These are phyloP conservation scores for Fusarium oxysporum DNA, from an alignment of 2,329 filamentous ascomycete species.

Conservation along the genomic window DNA sequence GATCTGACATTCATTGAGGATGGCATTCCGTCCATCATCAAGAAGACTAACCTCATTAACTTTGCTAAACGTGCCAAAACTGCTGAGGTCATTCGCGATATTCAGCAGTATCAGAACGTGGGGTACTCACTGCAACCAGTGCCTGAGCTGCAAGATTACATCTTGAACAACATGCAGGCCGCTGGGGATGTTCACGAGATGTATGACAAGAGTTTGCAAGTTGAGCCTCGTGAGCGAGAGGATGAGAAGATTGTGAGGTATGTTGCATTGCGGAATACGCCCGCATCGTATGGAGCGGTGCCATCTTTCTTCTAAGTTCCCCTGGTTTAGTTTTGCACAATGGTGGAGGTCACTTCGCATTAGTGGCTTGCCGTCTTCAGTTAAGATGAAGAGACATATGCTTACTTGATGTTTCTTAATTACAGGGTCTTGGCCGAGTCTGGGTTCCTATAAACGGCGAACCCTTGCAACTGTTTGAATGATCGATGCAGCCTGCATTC, in stretches of 20 bases:
- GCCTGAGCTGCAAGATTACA: slow-evolving; percentile 94
- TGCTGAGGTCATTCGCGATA: slow-evolving; percentile 96
- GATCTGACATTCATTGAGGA: slow-evolving; percentile 99
- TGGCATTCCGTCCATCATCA: slow-evolving; percentile 94
- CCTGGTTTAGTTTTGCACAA: slow-evolving; percentile 13
- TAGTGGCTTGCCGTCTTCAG: slow-evolving; percentile 1
- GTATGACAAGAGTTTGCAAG: slow-evolving; percentile 95
- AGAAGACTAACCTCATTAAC: slow-evolving; percentile 97
- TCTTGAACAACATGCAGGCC: slow-evolving; percentile 93
- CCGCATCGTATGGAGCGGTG: slow-evolving; percentile 37
- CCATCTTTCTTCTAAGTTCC: slow-evolving; percentile 37
- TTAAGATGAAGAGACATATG: slow-evolving; percentile 31
- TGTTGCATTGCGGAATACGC: slow-evolving; percentile 53
- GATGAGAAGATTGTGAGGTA: slow-evolving; percentile 99
- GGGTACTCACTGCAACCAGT: slow-evolving; percentile 94
- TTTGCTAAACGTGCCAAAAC: slow-evolving; percentile 99
- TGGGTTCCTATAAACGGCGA: slow-evolving; percentile 64
- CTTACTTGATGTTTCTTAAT: slow-evolving; percentile 41
- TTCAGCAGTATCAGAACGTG: slow-evolving; percentile 98
- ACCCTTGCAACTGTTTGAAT: slow-evolving; percentile 20
- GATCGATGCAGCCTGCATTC: slow-evolving; percentile 16
- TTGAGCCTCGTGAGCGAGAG: slow-evolving; percentile 95
- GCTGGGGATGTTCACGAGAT: slow-evolving; percentile 98
- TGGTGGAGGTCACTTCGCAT: slow-evolving; percentile 11
- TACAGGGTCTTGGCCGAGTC: slow-evolving; percentile 70